These are phyloP conservation scores for Cephaloascus albidus DNA, from an alignment of 805 yeast genomes.

Conservation along the genomic window DNA sequence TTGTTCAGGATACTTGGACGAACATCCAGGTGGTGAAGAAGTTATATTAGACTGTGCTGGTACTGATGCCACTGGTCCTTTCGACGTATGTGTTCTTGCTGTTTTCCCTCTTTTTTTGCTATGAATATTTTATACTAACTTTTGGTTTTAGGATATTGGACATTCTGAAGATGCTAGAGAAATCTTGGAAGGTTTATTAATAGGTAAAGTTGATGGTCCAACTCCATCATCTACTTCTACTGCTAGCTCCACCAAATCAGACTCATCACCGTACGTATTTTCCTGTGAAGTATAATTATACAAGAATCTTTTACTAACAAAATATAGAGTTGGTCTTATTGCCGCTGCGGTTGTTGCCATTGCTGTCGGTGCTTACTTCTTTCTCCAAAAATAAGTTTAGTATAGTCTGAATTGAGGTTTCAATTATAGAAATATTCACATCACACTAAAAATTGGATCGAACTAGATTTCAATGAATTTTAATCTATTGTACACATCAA, in stretches of 20 bases:
- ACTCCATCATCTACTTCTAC: slow-evolving; percentile 10
- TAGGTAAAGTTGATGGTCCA: slow-evolving; percentile 70
- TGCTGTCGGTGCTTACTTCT: slow-evolving; percentile 34
- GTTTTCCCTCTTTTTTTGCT: too few relatives aligned
- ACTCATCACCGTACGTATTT: background rate
- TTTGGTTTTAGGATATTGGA: slow-evolving; percentile 68
- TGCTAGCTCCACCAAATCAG: slow-evolving; percentile 6
- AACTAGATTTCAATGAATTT: too few relatives aligned
- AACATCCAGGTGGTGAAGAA: slow-evolving; percentile 79
- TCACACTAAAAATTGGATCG: too few relatives aligned
- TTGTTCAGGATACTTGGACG: slow-evolving; percentile 8
- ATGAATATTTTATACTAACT: slow-evolving; percentile 36
- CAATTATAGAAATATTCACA: too few relatives aligned
- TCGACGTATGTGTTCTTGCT: slow-evolving; percentile 20
- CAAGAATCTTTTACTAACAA: slow-evolving; percentile 12
- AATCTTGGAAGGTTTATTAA: slow-evolving; percentile 51
- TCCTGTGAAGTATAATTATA: slow-evolving; percentile 1
- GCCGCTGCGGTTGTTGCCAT: slow-evolving; percentile 25
- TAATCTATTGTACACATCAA: too few relatives aligned
- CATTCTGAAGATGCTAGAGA: slow-evolving; percentile 95
- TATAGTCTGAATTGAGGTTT: too few relatives aligned
- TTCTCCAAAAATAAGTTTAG: background rate
- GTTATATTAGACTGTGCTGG: slow-evolving; percentile 75
- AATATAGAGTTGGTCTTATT: slow-evolving; percentile 13
- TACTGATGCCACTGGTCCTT: slow-evolving; percentile 61